Evolutionary conservation across 441 rosid genomes (phyloP), one percentile per base, ranked within the genome.

Genomic region (Gossypium trilobum): DNA sequence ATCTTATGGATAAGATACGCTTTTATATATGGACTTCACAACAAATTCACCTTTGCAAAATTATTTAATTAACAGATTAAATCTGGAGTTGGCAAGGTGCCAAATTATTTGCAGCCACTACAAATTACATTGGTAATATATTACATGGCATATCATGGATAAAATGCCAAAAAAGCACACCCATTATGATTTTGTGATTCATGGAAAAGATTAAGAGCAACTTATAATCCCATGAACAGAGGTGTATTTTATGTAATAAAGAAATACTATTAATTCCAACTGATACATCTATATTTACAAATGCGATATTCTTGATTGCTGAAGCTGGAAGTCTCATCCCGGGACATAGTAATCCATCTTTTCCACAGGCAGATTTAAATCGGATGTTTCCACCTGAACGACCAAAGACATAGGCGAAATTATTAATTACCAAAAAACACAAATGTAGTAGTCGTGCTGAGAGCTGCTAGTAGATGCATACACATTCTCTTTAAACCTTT

Each of bases 291-390:
- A 70, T 77, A 78, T 75, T 17, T 72, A 75, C 79, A 81, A 52
- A 22, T 42, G 23, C 10, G 20, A 1, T 13, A 36, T n/a, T 36
- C 75, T 17, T 13, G 7, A 2, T 17, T 4, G 29, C 56, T 31
- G 25, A 13, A 14, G 44, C 68, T 17, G 23, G 20, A 14, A 44
- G 25, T 8, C 33, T 82, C 77, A 94, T 25, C 98, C 98, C 36
- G 98, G 85, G 16, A 89, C 91, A 59, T 82, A 91, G 80, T 85
- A 91, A 81, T 94, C 97, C 98, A 94, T 94, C 84, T 94, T 89
- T 46, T 94, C 97, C 59, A 90, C 93, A 0, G 95, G 96, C 22
- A 94, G 89, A 81, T 94, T 91, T 76, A 94, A 74, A 59, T 89
- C 93, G 2, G 93, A 88, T 72, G 82, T 83, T 19, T 91, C 98